A percentile compares a stretch with the other conserved stretches of the same genome.
These are phyloP conservation scores for Balamuthia mandrillaris DNA, from an alignment of 208 protist species.

Conservation along the genomic window DNA sequence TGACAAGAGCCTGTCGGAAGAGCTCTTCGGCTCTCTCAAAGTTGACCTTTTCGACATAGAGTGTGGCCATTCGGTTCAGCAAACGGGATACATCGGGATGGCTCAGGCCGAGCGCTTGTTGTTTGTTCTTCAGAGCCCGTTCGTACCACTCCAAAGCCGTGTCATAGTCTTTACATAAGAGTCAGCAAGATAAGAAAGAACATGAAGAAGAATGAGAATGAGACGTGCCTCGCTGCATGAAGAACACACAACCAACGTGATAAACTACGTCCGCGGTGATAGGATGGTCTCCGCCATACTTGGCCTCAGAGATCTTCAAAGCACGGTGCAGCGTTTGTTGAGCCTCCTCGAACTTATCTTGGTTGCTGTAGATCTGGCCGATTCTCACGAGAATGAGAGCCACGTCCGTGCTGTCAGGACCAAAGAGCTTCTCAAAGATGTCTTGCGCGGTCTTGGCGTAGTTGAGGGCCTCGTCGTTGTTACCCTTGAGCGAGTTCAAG, in stretches of 20 bases:
- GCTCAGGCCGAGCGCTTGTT: neutral
- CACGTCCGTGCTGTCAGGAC: neutral
- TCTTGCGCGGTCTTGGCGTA: neutral
- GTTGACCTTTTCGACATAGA: constrained; percentile 55
- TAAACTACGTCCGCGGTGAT: constrained; percentile 34
- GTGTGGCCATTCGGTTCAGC: constrained; percentile 45
- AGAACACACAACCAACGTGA: constrained; percentile 27
- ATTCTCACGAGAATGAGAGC: neutral
- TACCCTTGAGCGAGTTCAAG: neutral
- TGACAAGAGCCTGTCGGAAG: constrained; percentile 51
- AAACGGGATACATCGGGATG: constrained; percentile 49
- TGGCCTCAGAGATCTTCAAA: constrained; percentile 13
- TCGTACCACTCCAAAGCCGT: neutral
- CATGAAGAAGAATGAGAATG: neutral
- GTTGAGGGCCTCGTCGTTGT: neutral
- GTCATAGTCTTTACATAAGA: constrained; percentile 36
- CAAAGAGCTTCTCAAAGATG: constrained; percentile 28
- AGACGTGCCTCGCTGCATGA: neutral
- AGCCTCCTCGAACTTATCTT: constrained; percentile 14
- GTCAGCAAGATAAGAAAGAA: neutral
- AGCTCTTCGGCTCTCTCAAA: constrained; percentile 43
- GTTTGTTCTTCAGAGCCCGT: constrained; percentile 9
- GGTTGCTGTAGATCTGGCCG: neutral
- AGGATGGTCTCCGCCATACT: constrained; percentile 37
- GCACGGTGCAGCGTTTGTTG: neutral